A percentile compares a stretch with the other conserved stretches of the same genome.
These are phyloP conservation scores for Parastagonospora nodorum DNA, from an alignment of 2,329 filamentous ascomycete species.

Conservation along the genomic window DNA sequence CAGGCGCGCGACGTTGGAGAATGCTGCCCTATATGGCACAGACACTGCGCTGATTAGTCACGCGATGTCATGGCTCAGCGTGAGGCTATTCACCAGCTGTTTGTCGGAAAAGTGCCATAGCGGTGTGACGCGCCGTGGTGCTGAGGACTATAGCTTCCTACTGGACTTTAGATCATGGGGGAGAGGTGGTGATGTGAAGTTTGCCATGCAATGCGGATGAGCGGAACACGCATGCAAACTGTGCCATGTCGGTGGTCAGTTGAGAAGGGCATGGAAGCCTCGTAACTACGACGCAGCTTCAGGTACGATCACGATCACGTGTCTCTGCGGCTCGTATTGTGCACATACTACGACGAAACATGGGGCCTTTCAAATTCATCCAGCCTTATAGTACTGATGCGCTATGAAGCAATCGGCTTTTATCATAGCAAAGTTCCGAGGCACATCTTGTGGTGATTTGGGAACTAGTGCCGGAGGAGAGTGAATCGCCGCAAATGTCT, in stretches of 20 bases:
- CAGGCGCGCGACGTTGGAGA: conserved; percentile 4
- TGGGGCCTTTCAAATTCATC: no score
- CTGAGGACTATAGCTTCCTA: conserved; percentile 16
- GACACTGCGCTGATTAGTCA: conserved; percentile 20
- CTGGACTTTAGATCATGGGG: conserved; percentile 1
- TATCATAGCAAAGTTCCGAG: no score
- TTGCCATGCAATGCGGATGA: conserved; percentile 6
- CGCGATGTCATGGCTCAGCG: conserved; percentile 9
- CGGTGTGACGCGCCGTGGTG: conserved; percentile 28
- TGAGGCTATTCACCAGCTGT: conserved; percentile 20
- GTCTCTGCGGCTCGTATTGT: no score
- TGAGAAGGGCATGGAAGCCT: conserved; percentile 28
- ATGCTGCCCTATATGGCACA: conserved; percentile 4
- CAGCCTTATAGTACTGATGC: no score
- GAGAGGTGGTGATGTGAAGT: conserved; percentile 7
- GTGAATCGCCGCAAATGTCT: not conserved
- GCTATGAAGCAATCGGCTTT: no score
- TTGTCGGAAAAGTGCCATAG: conserved; percentile 29
- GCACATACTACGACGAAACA: no score
- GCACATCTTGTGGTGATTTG: no score
- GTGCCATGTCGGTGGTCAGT: conserved; percentile 20
- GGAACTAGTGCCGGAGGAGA: no score
- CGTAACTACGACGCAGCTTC: conserved; percentile 29
- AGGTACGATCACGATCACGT: conserved; percentile 13
- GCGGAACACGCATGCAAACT: conserved; percentile 6